A percentile compares a stretch with the other conserved stretches of the same genome.
phyloP scores from a whole-genome alignment of 208 protist species.

The Endotrypanum monterogeii region DNA sequence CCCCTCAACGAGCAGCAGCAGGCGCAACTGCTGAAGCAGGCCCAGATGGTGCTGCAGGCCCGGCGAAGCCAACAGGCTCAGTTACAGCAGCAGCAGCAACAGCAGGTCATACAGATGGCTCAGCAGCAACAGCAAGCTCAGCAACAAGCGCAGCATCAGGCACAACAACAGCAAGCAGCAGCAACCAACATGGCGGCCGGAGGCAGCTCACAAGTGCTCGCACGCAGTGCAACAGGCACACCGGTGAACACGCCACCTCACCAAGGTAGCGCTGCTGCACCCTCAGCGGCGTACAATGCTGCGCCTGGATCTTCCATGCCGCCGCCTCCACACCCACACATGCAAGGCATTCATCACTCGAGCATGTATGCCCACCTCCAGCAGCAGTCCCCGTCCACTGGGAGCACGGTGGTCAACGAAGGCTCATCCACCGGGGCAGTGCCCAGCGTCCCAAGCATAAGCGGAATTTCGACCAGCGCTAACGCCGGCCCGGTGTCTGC shows the following conservation, averaged over 20 bases:
- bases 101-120: slow-evolving; percentile 18
- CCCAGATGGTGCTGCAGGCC: slow-evolving; percentile 17
- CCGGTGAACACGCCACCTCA: slow-evolving; percentile 24
- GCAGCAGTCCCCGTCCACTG: not conserved
- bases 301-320: not conserved
- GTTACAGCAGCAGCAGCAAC: slow-evolving; percentile 23
- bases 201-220: not conserved
- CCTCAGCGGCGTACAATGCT: slow-evolving; percentile 8
- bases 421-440: not conserved
- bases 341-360: not conserved
- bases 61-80: slow-evolving; percentile 17
- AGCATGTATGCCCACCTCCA: slow-evolving; percentile 1
- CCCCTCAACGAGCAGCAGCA: slow-evolving; percentile 20
- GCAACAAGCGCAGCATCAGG: slow-evolving; percentile 6
- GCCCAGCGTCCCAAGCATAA: not conserved
- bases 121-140: slow-evolving; percentile 36
- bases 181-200: slow-evolving; percentile 5
- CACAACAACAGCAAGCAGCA: slow-evolving; percentile 12
- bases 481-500: not conserved
- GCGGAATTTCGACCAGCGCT: not conserved
- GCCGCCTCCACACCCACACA: not conserved
- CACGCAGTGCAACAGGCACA: slow-evolving; percentile 9
- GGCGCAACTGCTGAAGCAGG: slow-evolving; percentile 25
- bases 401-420: not conserved
- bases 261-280: slow-evolving; percentile 26